A percentile compares a stretch with the other conserved stretches of the same genome.
Conservation (phyloP, 768 basidiomycete species). For the Hemileccinum impolitum region DNA sequence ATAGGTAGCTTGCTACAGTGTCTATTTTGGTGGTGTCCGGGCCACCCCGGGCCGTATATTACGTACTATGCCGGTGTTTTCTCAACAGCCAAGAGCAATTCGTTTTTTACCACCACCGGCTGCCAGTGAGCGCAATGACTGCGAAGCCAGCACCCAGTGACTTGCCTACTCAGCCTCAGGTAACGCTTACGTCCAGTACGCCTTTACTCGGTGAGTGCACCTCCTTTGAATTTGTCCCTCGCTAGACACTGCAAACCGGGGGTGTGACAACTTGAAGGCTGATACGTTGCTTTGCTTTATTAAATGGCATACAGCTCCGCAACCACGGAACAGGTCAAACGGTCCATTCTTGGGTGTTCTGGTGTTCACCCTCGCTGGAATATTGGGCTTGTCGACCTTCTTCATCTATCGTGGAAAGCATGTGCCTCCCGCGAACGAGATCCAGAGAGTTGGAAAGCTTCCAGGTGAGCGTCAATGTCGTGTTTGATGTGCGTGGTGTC, state of each 20-base stretch:
- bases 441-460: constrained; percentile 32
- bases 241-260: not conserved
- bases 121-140: constrained; percentile 8
- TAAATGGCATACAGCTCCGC: not conserved
- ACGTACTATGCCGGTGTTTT: too few relatives aligned
- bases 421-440: not conserved
- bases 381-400: constrained; percentile 16
- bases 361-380: constrained; percentile 16
- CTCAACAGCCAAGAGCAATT: not conserved
- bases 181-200: constrained; percentile 8
- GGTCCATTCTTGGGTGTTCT: constrained; percentile 9
- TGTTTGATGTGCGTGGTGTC: not conserved
- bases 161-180: not conserved
- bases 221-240: not conserved
- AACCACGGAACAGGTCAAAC: constrained; percentile 1
- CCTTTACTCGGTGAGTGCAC: constrained; percentile 19
- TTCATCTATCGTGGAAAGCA: constrained; percentile 11
- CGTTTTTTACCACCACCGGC: not conserved
- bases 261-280: not conserved
- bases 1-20: too few relatives aligned
- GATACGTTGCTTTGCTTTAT: not conserved
- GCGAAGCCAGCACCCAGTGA: not conserved
- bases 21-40: too few relatives aligned
- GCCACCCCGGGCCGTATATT: too few relatives aligned
- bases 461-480: constrained; percentile 28